phyloP scores from a whole-genome alignment of 1,139 yeast genomes.

The Blastobotrys petasosporus region DNA sequence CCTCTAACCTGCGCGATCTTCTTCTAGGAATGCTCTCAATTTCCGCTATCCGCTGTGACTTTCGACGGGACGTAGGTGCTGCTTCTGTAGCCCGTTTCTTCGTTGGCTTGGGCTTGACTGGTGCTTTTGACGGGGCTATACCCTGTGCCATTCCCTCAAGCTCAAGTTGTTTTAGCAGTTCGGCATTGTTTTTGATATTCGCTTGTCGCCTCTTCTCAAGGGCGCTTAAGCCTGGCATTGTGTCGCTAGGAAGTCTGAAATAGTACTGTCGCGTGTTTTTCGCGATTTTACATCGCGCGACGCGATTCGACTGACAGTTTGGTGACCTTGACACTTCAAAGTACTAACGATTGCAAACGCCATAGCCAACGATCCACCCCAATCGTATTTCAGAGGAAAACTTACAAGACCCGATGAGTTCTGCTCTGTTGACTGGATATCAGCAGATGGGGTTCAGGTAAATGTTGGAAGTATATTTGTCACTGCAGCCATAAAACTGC shows the following conservation, averaged over 20 bases:
- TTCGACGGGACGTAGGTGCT: slow-evolving; percentile 12
- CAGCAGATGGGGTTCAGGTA: no score
- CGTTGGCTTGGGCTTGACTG: slow-evolving; percentile 6
- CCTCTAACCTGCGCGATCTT: slow-evolving; percentile 34
- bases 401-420: no score
- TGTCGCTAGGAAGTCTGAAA: not conserved
- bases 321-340: no score
- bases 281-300: no score
- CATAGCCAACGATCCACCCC: no score
- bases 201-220: slow-evolving; percentile 28
- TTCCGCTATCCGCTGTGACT: slow-evolving; percentile 11
- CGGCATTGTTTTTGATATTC: slow-evolving; percentile 25
- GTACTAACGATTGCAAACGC: no score
- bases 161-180: slow-evolving; percentile 28
- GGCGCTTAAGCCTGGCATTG: slow-evolving; percentile 6
- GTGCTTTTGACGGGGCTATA: slow-evolving; percentile 16
- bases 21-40: slow-evolving; percentile 24
- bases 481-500: no score
- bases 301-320: no score
- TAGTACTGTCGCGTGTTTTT: not conserved
- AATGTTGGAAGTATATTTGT: no score
- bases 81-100: slow-evolving; percentile 32
- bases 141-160: slow-evolving; percentile 25
- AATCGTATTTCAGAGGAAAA: no score
- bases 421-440: no score